Evolutionary conservation across 805 yeast genomes (phyloP).

Genomic region (Spathaspora sp.): DNA sequence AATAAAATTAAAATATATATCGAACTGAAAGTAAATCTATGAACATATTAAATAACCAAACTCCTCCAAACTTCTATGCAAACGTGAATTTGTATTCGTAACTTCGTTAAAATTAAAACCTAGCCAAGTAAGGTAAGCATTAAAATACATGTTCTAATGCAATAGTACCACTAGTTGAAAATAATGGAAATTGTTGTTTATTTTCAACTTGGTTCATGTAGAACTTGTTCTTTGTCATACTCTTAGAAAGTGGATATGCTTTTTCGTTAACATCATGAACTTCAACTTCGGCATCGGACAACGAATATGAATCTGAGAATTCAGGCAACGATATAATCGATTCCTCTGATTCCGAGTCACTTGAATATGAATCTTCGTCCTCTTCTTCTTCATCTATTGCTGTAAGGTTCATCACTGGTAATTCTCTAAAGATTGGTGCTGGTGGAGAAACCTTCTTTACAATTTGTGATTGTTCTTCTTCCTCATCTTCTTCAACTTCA

Average conservation of each 20-base stretch:
- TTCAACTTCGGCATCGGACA: slow-evolving; percentile 7
- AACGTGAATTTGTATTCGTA: not conserved
- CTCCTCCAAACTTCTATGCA: not conserved
- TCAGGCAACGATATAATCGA: slow-evolving; percentile 7
- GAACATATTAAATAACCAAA: not conserved
- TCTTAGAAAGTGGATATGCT: not conserved
- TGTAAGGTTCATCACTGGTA: slow-evolving; percentile 17
- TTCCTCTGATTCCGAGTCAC: slow-evolving; percentile 3
- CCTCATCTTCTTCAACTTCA: slow-evolving; percentile 11
- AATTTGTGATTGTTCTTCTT: not conserved
- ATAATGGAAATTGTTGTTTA: not conserved
- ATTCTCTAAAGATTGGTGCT: slow-evolving; percentile 10
- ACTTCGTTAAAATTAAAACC: not conserved
- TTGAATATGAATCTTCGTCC: slow-evolving; percentile 6
- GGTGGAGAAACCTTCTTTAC: not conserved
- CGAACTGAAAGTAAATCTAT: not conserved
- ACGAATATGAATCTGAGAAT: slow-evolving; percentile 4
- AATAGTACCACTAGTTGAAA: not conserved
- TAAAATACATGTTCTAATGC: slow-evolving; percentile 3
- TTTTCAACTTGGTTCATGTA: not conserved
- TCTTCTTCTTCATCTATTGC: slow-evolving; percentile 11
- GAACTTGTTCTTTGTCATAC: not conserved
- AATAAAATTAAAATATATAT: not conserved
- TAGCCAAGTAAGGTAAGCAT: not conserved
- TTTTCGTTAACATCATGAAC: not conserved